Evolutionary conservation across 768 basidiomycete genomes (phyloP), one percentile per base, ranked within the genome.

Genomic region (Trametopsis cervina): DNA sequence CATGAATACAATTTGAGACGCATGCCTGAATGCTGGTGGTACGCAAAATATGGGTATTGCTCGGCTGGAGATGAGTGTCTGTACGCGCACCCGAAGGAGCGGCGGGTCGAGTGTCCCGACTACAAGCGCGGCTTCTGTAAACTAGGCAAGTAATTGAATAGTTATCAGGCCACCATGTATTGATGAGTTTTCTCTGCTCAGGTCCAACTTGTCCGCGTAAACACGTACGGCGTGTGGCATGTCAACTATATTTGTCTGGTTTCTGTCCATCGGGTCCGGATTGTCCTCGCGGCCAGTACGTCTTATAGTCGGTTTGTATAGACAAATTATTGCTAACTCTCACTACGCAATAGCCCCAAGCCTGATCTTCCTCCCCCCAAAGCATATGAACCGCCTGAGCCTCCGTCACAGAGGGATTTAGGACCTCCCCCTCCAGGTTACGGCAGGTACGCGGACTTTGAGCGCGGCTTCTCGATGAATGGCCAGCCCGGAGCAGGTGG

Each of bases 1-100:
- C 96, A 99, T 68, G 96, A 98, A 70, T 99, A 97, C 72, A 96
- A 98, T 64, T 76, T 99, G 43, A 72, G 96, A 50, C 85, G 90
- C 52, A 98, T 98, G 94, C 96, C 96, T 4, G 91, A 97, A 64
- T 98, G 96, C 60, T 96, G 92, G 85, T 98, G 93, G 93, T 97
- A 83, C 65, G 90, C 90, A 44, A 96, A 95, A 66, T 94, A 92
- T 60, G 96, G 96, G 13, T 98, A 93, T 66, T 98, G 96, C 65
- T 89, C 90, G 21, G 85, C 93, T 17, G 95, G 96, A 48, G 93
- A 95, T 57, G 94, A 98, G 66, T 99, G 96, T 64, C 72, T 99
- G 56, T 99, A 98, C 64, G 89, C 90, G 13, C 91, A 95, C 62
- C 92, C 91, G 11, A 90, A 92, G 64, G 90, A 93, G 66, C 77